Percentiles rank a stretch among this genome's conserved stretches.
These are phyloP conservation scores for Endocalyx cinctus DNA, from an alignment of 2,329 filamentous ascomycete species.

Conservation along the genomic window DNA sequence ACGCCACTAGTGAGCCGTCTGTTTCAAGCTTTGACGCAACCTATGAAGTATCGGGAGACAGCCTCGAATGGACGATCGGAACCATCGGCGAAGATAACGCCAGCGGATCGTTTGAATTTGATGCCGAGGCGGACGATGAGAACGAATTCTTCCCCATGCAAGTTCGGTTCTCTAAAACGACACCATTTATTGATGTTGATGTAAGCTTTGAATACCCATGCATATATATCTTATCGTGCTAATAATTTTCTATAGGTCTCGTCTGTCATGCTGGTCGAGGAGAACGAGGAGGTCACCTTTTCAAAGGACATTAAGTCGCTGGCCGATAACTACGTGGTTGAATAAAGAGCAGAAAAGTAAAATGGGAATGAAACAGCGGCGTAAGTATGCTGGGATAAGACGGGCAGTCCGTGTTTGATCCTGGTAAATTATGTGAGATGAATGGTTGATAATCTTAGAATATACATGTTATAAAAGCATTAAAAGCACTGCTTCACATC, in stretches of 20 bases:
- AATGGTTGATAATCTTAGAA: too few relatives aligned
- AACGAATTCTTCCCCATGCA: conserved; percentile 98
- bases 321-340: conserved; percentile 72
- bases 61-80: conserved; percentile 90
- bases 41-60: conserved; percentile 91
- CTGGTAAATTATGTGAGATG: too few relatives aligned
- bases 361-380: conserved; percentile 8
- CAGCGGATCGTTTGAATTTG: conserved; percentile 90
- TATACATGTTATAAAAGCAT: too few relatives aligned
- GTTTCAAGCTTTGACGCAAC: conserved; percentile 91
- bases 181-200: conserved; percentile 87
- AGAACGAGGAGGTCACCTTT: conserved; percentile 75
- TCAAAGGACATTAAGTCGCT: conserved; percentile 76
- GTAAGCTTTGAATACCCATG: conserved; percentile 53
- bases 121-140: conserved; percentile 81
- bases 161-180: conserved; percentile 79
- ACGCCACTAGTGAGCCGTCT: conserved; percentile 74
- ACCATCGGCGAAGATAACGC: conserved; percentile 76
- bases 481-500: too few relatives aligned
- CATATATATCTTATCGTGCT: conserved; percentile 9
- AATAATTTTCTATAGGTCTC: conserved; percentile 48
- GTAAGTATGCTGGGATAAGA: too few relatives aligned
- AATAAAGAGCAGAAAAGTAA: conserved; percentile 42
- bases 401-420: too few relatives aligned
- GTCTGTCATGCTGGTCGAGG: conserved; percentile 66